These are phyloP conservation scores for Rhizopogon sp. DNA, from an alignment of 768 basidiomycete genomes.

Conservation along the genomic window DNA sequence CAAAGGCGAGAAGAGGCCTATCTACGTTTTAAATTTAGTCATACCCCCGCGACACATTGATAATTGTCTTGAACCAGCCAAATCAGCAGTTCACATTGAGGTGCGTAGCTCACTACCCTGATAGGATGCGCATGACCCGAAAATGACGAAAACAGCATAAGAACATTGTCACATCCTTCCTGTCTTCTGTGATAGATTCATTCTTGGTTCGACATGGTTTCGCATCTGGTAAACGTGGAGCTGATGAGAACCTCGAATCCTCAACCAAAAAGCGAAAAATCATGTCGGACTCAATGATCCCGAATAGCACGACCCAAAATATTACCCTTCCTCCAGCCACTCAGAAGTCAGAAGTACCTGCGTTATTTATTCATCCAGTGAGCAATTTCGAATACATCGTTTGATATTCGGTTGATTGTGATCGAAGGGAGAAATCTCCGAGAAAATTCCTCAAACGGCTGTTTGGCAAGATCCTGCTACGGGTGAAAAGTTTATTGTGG, in stretches of 20 bases:
- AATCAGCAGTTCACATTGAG: slow-evolving; percentile 60
- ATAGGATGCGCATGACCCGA: slow-evolving; percentile 5
- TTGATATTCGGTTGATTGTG: slow-evolving; percentile 7
- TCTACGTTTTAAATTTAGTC: slow-evolving; percentile 77
- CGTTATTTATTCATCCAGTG: slow-evolving; percentile 16
- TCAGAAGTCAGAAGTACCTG: slow-evolving; percentile 1
- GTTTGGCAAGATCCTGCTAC: slow-evolving; percentile 64
- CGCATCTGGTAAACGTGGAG: slow-evolving; percentile 18
- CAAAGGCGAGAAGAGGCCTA: slow-evolving; percentile 71
- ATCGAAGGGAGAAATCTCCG: slow-evolving; percentile 9
- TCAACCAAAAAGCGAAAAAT: slow-evolving; percentile 51
- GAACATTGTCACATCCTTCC: slow-evolving; percentile 46
- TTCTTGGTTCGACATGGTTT: slow-evolving; percentile 69
- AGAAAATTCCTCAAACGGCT: slow-evolving; percentile 25
- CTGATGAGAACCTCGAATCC: slow-evolving; percentile 12
- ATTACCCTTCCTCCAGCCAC: not conserved
- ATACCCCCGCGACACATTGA: slow-evolving; percentile 68
- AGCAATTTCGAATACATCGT: slow-evolving; percentile 4
- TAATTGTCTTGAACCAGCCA: slow-evolving; percentile 76
- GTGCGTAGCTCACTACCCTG: slow-evolving; percentile 34
- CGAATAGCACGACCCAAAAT: slow-evolving; percentile 2
- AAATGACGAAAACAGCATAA: slow-evolving; percentile 42
- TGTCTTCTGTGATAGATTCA: slow-evolving; percentile 52
- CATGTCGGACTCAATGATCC: slow-evolving; percentile 13
- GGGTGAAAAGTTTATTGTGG: slow-evolving; percentile 52